phyloP scores from a whole-genome alignment of 208 protist genomes.

The Acanthamoeba polyphaga region DNA sequence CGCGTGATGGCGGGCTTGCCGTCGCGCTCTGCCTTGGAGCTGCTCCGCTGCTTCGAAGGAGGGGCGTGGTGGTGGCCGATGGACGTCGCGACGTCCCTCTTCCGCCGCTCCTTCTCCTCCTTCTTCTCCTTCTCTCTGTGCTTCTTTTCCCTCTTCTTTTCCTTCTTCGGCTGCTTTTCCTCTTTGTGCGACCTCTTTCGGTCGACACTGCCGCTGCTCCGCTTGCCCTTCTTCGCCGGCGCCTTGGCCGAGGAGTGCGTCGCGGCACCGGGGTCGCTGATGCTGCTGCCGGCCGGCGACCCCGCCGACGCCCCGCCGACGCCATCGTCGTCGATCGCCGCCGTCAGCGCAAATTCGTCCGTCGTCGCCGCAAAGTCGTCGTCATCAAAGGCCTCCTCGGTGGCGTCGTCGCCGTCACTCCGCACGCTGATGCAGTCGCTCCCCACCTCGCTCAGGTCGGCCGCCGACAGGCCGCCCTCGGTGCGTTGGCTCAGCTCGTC shows the following conservation, averaged over 20 bases:
- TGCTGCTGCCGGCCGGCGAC: neutral
- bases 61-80: too few relatives aligned
- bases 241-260: neutral
- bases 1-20: neutral
- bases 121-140: neutral
- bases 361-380: neutral
- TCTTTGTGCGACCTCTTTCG: neutral
- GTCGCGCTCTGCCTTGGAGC: neutral
- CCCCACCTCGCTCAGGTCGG: conserved; percentile 17
- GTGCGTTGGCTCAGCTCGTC: neutral
- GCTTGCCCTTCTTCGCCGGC: neutral
- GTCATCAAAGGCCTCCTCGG: neutral
- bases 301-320: neutral
- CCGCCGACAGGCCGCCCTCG: neutral
- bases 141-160: neutral
- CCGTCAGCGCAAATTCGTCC: neutral
- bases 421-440: neutral
- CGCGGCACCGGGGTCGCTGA: neutral
- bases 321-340: neutral
- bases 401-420: neutral
- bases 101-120: neutral
- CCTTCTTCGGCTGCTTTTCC: neutral
- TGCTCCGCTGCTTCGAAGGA: neutral
- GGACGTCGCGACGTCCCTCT: neutral
- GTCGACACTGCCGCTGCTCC: neutral